Base-by-base conservation (phyloP, 352 stramenopile genomes). In the Elongisporangium undulatum region DNA sequence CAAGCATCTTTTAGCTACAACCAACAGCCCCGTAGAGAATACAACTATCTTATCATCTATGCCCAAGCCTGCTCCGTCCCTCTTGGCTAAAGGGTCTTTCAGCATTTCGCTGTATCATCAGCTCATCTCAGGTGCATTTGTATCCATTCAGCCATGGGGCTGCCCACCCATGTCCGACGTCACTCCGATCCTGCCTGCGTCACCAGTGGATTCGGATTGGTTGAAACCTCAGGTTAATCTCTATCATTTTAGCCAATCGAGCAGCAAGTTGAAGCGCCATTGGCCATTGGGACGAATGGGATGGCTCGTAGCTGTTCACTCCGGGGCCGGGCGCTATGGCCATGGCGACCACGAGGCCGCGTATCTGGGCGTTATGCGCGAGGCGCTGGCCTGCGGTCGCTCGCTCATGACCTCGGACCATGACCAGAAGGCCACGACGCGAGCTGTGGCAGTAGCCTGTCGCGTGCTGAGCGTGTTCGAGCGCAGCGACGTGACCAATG, bases 301-400 rank as follows among this genome's bases (percentile, higher is more conserved):
- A n/a, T 90, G 79, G 79, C n/a, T 82, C 20, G 51, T 90, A 49
- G 82, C 78, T 1, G 72, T 92, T 17, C 82, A 92, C 61, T 68
- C 74, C 48, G 82, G 82, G 51, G 79, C 79, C 12, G 82, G 82
- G 0, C 61, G 66, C 10, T 82, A 89, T 49, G 59, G 67, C 49
- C 26, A 38, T 38, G 56, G 55, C 15, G 50, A 51, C 0, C 66
- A 69, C 23, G 78, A 87, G 51, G 51, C 69, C 22, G 58, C 71
- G 58, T 85, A 84, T 55, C 54, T 77, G 2, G 64, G 71, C 19
- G 58, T 87, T 16, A 64, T 90, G 60, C 67, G 62, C 0, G 52
- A 61, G 10, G 67, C 71, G 16, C 69, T 89, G 13, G 54, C 61
- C 22, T 45, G 20, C 9, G 66, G 66, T n/a, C 57, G 57, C 7